These are phyloP conservation scores for Mortierella sp. DNA, from an alignment of 371 early-diverging fungal species.

Conservation along the genomic window DNA sequence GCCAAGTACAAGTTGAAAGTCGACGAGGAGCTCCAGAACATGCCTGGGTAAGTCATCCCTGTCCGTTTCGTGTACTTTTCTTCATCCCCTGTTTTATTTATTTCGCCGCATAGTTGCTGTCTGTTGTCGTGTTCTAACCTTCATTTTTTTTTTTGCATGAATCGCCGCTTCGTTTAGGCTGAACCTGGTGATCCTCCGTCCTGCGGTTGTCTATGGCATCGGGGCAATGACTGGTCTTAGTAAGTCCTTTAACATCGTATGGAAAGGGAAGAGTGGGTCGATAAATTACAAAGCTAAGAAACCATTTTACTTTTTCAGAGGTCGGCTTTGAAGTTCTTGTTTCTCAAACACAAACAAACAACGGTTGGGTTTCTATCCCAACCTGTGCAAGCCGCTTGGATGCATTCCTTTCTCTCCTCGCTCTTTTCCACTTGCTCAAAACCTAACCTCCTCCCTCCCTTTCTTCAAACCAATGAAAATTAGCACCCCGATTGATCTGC, in stretches of 20 bases:
- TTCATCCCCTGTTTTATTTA: neutral
- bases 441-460: neutral
- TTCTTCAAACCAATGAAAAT: neutral
- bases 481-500: conserved; percentile 91
- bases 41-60: conserved; percentile 35
- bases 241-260: conserved; percentile 55
- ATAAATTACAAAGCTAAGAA: too few relatives aligned
- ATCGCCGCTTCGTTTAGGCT: conserved; percentile 36
- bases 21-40: conserved; percentile 77
- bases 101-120: neutral
- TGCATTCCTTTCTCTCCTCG: too few relatives aligned
- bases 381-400: neutral
- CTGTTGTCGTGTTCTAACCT: neutral
- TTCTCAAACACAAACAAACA: neutral
- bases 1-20: conserved; percentile 86
- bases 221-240: conserved; percentile 84
- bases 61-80: too few relatives aligned
- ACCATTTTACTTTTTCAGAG: neutral
- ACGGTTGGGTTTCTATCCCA: neutral
- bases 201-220: conserved; percentile 92
- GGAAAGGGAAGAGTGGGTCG: too few relatives aligned
- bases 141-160: neutral
- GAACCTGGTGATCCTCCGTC: conserved; percentile 87
- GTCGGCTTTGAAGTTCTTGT: neutral
- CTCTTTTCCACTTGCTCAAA: too few relatives aligned